A percentile compares a stretch with the other conserved stretches of the same genome.
These are phyloP conservation scores for Mycosphaerella arachidis DNA, from an alignment of 2,329 filamentous ascomycete genomes.

Conservation along the genomic window DNA sequence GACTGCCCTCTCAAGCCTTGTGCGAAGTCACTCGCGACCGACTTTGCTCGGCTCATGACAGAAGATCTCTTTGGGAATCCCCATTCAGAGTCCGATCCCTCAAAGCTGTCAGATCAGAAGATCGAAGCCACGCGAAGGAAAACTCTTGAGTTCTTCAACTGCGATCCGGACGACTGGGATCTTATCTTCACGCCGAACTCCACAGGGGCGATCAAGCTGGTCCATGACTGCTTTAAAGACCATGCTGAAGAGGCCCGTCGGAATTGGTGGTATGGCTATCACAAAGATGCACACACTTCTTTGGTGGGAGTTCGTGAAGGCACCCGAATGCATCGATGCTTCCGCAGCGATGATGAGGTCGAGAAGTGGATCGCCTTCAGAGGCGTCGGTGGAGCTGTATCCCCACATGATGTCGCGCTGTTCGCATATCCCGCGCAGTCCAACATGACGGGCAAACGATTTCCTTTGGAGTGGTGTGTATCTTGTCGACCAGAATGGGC, in stretches of 20 bases:
- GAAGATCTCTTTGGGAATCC: slow-evolving; percentile 80
- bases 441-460: slow-evolving; percentile 77
- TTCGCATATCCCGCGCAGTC: slow-evolving; percentile 88
- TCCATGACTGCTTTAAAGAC: slow-evolving; percentile 70
- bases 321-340: slow-evolving; percentile 61
- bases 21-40: slow-evolving; percentile 72
- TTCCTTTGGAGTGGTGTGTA: slow-evolving; percentile 66
- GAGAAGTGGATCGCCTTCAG: slow-evolving; percentile 57
- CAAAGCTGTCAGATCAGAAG: slow-evolving; percentile 66
- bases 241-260: slow-evolving; percentile 37
- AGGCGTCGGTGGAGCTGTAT: slow-evolving; percentile 27
- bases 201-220: slow-evolving; percentile 81
- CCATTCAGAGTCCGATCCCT: slow-evolving; percentile 77
- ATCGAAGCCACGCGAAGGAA: slow-evolving; percentile 72
- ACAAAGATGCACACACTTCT: slow-evolving; percentile 78
- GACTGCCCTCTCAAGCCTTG: slow-evolving; percentile 44
- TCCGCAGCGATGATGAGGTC: slow-evolving; percentile 59
- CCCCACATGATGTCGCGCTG: slow-evolving; percentile 34
- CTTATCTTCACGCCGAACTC: slow-evolving; percentile 87
- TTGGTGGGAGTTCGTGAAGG: slow-evolving; percentile 72
- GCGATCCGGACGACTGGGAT: slow-evolving; percentile 75
- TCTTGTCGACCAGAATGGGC: neutral
- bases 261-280: slow-evolving; percentile 55
- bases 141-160: slow-evolving; percentile 74
- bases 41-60: slow-evolving; percentile 70